Evolutionary conservation across 768 basidiomycete species (phyloP).

Genomic region (Tubosaeta sp.): DNA sequence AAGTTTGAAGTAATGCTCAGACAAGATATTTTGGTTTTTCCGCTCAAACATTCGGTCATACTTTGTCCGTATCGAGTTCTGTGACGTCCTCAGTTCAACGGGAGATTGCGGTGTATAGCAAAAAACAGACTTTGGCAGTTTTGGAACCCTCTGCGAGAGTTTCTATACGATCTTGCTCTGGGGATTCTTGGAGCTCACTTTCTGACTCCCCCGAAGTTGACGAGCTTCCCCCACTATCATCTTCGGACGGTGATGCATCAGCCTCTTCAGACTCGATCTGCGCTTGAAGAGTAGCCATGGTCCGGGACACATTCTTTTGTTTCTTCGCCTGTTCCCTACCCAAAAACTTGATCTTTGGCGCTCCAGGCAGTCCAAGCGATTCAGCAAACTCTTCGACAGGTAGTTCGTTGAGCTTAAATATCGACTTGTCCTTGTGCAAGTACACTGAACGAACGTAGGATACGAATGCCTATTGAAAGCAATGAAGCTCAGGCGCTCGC

Average conservation of each 20-base stretch:
- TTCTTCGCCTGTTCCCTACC: slow-evolving; percentile 61
- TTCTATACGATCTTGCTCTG: not conserved
- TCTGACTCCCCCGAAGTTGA: slow-evolving; percentile 26
- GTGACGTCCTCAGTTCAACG: not conserved
- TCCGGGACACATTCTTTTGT: slow-evolving; percentile 69
- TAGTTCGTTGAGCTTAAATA: slow-evolving; percentile 83
- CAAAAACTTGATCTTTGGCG: slow-evolving; percentile 92
- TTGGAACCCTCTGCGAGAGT: slow-evolving; percentile 19
- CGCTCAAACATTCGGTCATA: slow-evolving; percentile 98
- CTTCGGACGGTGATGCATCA: slow-evolving; percentile 12
- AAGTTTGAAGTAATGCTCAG: slow-evolving; percentile 85
- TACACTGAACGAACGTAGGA: slow-evolving; percentile 92
- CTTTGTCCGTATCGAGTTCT: slow-evolving; percentile 71
- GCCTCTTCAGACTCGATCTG: slow-evolving; percentile 25
- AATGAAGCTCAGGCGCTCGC: not conserved
- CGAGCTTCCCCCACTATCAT: slow-evolving; percentile 13
- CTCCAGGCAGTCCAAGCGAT: slow-evolving; percentile 88
- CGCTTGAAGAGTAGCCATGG: slow-evolving; percentile 34
- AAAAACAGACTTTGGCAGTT: slow-evolving; percentile 38
- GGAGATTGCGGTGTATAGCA: not conserved
- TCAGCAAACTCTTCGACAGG: slow-evolving; percentile 84
- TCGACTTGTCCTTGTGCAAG: slow-evolving; percentile 88
- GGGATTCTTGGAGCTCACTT: slow-evolving; percentile 9
- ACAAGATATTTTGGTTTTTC: slow-evolving; percentile 90
- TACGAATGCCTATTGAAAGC: slow-evolving; percentile 73